Evolutionary conservation across 345 rosid genomes (phyloP).

Genomic region (Xanthoceras sorbifolium): DNA sequence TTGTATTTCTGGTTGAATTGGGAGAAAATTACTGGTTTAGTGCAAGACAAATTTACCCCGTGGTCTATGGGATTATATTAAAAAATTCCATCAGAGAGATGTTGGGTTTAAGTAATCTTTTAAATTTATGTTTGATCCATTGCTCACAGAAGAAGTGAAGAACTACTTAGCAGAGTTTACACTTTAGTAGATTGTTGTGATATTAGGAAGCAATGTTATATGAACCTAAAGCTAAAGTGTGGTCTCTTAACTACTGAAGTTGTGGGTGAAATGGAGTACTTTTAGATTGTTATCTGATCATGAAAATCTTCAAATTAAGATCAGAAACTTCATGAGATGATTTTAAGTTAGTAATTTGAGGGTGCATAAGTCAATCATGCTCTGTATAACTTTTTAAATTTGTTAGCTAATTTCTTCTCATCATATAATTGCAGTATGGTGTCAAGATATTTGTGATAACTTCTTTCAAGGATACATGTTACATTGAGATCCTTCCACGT

Average conservation of each 20-base stretch:
- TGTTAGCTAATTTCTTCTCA: neutral
- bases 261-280: neutral
- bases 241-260: neutral
- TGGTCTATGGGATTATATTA: neutral
- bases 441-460: constrained; percentile 84
- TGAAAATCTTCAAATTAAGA: neutral
- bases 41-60: neutral
- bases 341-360: neutral
- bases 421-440: constrained; percentile 65
- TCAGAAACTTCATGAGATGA: neutral
- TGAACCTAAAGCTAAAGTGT: neutral
- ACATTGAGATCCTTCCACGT: constrained; percentile 81
- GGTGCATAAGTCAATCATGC: neutral
- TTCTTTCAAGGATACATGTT: constrained; percentile 91
- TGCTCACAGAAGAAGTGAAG: neutral
- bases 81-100: neutral
- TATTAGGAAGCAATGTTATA: neutral
- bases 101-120: neutral
- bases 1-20: neutral
- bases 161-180: no score
- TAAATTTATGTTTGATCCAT: neutral
- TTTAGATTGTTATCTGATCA: neutral
- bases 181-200: neutral
- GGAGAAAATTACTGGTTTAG: neutral
- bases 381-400: neutral